These are phyloP conservation scores for Phytophthora multivora DNA, from an alignment of 352 stramenopile genomes.

Conservation along the genomic window DNA sequence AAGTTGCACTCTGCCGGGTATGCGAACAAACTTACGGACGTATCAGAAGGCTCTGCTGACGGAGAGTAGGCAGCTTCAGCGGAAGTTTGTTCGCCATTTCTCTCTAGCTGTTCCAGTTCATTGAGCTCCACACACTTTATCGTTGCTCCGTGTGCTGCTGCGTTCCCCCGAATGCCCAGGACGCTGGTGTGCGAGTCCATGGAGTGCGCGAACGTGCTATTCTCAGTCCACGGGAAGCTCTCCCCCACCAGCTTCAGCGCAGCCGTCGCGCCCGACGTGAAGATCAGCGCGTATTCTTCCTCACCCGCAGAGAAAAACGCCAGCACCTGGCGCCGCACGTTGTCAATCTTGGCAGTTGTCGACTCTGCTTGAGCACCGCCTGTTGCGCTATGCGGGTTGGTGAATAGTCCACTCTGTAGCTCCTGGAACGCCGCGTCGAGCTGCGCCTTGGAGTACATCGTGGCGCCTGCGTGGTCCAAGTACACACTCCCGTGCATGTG, in stretches of 20 bases:
- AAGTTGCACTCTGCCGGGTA: constrained; percentile 86
- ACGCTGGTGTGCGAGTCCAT: constrained; percentile 81
- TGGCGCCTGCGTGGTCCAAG: constrained; percentile 86
- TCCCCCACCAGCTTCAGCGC: constrained; percentile 85
- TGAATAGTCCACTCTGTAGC: constrained; percentile 56
- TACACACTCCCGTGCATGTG: constrained; percentile 64
- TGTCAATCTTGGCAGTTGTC: constrained; percentile 51
- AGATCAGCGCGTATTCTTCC: constrained; percentile 81
- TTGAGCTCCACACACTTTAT: constrained; percentile 42
- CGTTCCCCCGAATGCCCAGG: constrained; percentile 63
- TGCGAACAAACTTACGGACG: constrained; percentile 53
- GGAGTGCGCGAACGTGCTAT: constrained; percentile 61
- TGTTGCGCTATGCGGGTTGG: constrained; percentile 68
- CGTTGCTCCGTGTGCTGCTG: constrained; percentile 28
- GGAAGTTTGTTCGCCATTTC: background rate
- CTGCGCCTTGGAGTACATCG: constrained; percentile 74
- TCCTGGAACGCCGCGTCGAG: constrained; percentile 54
- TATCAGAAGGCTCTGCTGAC: background rate
- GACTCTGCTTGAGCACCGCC: constrained; percentile 32
- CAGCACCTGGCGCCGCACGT: constrained; percentile 55
- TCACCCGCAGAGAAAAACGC: constrained; percentile 68
- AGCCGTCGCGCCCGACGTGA: constrained; percentile 85
- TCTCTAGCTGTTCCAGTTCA: constrained; percentile 44
- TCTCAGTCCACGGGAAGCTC: constrained; percentile 69
- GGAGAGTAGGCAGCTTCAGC: background rate